These are phyloP conservation scores for Agaricus bisporus DNA, from an alignment of 768 basidiomycete genomes.

Conservation along the genomic window DNA sequence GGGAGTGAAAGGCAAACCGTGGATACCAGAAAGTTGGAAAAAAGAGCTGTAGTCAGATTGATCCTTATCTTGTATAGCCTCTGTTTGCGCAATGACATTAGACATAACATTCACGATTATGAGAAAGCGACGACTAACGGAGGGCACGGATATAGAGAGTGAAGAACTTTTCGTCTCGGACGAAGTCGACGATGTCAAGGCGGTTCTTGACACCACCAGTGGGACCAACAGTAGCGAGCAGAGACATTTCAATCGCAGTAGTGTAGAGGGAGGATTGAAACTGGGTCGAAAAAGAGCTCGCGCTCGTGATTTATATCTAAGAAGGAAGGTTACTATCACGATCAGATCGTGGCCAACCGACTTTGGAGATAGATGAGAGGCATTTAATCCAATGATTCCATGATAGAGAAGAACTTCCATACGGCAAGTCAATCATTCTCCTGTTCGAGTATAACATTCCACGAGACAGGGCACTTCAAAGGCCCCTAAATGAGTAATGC, in stretches of 20 bases:
- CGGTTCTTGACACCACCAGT: conserved; percentile 20
- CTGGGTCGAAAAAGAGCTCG: background rate
- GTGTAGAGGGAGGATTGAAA: background rate
- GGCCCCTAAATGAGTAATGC: too few species aligned
- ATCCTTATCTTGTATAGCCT: background rate
- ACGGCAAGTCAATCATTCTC: too few species aligned
- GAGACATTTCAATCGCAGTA: background rate
- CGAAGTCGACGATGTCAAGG: conserved; percentile 36
- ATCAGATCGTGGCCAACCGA: too few species aligned
- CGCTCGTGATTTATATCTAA: background rate
- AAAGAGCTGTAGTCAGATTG: conserved; percentile 22
- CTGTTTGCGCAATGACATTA: background rate
- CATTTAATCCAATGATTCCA: too few species aligned
- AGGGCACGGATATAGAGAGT: conserved; percentile 49
- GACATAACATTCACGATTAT: background rate
- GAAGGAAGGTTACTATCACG: background rate
- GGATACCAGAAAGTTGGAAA: conserved; percentile 41
- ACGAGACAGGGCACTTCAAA: too few species aligned
- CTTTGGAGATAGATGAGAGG: too few species aligned
- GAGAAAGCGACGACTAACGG: conserved; percentile 19
- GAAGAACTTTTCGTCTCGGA: conserved; percentile 37
- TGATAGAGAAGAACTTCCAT: too few species aligned
- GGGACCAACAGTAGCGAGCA: background rate
- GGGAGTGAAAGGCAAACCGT: conserved; percentile 36
- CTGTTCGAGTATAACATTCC: too few species aligned